Conservation (phyloP, 257 asterid genomes). For the Solanum ahanhuiri region DNA sequence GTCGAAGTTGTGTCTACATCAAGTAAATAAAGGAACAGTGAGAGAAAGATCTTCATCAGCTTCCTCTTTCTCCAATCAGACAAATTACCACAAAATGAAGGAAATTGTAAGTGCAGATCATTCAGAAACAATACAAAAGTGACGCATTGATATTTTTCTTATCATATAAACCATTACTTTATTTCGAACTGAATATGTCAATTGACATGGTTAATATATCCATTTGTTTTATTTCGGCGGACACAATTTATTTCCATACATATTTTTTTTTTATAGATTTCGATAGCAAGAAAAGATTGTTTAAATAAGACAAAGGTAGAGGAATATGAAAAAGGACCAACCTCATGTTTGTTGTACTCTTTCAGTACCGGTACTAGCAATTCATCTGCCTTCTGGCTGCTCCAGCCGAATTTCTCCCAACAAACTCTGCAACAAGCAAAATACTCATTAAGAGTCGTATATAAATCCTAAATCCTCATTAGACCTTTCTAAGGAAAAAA, state of each 20-base stretch:
- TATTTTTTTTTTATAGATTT: neutral
- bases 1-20: slow-evolving; percentile 76
- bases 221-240: neutral
- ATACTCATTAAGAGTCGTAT: neutral
- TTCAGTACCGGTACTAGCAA: slow-evolving; percentile 73
- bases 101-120: neutral
- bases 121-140: neutral
- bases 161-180: neutral
- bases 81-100: neutral
- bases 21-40: slow-evolving; percentile 2
- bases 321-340: slow-evolving; percentile 11
- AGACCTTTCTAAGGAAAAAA: neutral
- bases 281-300: neutral
- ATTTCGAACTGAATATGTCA: neutral
- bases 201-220: neutral
- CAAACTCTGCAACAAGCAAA: slow-evolving; percentile 47
- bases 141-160: neutral
- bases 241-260: neutral
- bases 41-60: slow-evolving; percentile 3
- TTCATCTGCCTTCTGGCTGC: slow-evolving; percentile 67
- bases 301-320: neutral
- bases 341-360: slow-evolving; percentile 94
- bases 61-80: slow-evolving; percentile 4
- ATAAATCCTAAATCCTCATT: neutral
- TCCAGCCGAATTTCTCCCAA: slow-evolving; percentile 93